These are phyloP conservation scores for Saccharomyces hybrid DNA, from an alignment of 1,139 yeast genomes.

Conservation along the genomic window DNA sequence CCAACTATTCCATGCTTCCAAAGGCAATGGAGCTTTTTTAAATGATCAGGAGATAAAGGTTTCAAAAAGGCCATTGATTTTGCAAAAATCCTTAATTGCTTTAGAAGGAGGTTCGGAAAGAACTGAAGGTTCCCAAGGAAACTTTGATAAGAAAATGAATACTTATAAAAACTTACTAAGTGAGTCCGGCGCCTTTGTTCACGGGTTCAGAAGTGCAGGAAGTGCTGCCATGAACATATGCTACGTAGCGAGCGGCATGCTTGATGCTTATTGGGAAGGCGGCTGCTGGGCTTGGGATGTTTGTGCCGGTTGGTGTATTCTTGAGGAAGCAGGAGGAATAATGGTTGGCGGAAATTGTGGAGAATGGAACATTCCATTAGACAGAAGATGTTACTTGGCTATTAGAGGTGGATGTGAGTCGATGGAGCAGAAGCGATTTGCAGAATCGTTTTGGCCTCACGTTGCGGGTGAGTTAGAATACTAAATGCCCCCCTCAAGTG, in stretches of 20 bases:
- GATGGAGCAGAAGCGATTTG: conserved; percentile 37
- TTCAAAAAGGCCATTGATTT: conserved; percentile 32
- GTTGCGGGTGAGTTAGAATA: conserved; percentile 39
- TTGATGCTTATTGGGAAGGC: conserved; percentile 58
- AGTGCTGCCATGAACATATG: conserved; percentile 54
- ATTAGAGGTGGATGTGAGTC: conserved; percentile 42
- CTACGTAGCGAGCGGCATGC: conserved; percentile 45
- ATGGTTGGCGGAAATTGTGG: conserved; percentile 46
- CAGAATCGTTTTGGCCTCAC: conserved; percentile 42
- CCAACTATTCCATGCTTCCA: conserved; percentile 43
- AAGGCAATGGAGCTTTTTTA: conserved; percentile 46
- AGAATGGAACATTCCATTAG: conserved; percentile 40
- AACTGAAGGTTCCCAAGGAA: conserved; percentile 37
- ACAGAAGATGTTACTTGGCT: conserved; percentile 43
- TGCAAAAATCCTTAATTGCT: conserved; percentile 45
- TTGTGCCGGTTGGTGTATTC: conserved; percentile 54
- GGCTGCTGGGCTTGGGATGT: conserved; percentile 61
- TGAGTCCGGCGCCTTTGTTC: conserved; percentile 42
- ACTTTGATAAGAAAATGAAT: conserved; percentile 39
- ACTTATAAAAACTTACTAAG: conserved; percentile 41
- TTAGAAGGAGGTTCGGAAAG: conserved; percentile 54
- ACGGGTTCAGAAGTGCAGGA: conserved; percentile 50
- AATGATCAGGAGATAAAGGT: conserved; percentile 33
- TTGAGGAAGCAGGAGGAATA: conserved; percentile 49
- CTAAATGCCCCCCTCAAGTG: not conserved